These are phyloP conservation scores for Microbotryum lychnidis-dioicae DNA, from an alignment of 1,284 basidiomycete species.

Conservation along the genomic window DNA sequence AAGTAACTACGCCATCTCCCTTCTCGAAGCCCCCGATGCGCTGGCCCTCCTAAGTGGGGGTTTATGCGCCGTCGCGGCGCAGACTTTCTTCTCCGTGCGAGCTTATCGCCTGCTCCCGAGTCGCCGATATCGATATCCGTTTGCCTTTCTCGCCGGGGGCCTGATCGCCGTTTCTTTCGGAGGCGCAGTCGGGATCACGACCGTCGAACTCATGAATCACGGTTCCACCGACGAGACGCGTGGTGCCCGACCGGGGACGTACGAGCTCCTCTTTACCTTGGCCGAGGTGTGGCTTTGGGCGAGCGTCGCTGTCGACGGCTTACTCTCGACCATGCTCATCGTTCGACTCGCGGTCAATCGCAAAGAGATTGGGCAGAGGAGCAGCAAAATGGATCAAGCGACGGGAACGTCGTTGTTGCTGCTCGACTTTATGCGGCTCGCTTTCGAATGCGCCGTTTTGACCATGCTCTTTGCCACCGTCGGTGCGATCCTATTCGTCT, in stretches of 20 bases:
- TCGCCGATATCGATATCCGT: not conserved
- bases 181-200: not conserved
- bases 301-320: not conserved
- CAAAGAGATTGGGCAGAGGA: too few relatives aligned
- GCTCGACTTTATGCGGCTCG: slow-evolving; percentile 1
- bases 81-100: not conserved
- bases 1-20: slow-evolving; percentile 2
- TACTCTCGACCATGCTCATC: not conserved
- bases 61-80: not conserved
- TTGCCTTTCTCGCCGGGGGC: not conserved
- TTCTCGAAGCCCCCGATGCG: not conserved
- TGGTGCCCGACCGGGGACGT: not conserved
- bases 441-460: slow-evolving; percentile 2
- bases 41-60: not conserved
- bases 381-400: too few relatives aligned
- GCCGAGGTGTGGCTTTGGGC: not conserved
- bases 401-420: too few relatives aligned
- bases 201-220: slow-evolving; percentile 1
- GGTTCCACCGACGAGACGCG: not conserved
- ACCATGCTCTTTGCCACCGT: too few relatives aligned
- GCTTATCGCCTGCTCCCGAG: not conserved
- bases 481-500: not conserved
- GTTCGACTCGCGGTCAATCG: too few relatives aligned
- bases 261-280: not conserved
- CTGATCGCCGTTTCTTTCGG: not conserved